Evolutionary conservation across 2,329 filamentous ascomycete species (phyloP), one percentile per base, ranked within the genome.

Genomic region (Penicillium sp.): DNA sequence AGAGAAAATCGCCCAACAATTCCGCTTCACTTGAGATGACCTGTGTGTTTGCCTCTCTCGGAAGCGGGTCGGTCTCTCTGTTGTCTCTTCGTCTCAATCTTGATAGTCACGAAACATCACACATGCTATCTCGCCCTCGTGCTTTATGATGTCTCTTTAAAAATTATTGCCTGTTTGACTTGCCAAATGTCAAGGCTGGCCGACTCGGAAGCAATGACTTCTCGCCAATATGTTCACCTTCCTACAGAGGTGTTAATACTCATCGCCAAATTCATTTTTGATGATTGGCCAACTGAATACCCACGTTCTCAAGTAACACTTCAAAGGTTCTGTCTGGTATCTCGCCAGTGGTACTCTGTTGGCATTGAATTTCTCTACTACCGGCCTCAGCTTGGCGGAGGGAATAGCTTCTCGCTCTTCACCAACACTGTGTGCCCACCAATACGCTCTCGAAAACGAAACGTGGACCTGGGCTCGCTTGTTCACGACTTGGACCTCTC

Each of bases 321-420:
- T 15, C 69, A 73, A 47, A 69, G 71, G 3, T 79, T 77, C 61
- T 78, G 76, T 57, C 66, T 77, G 7, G 67, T 79, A 6, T 77
- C 71, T 3, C 73, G 70, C 28, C 74, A 79, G 54, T 83, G 80
- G 80, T 80, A 83, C 59, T 68, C 71, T 4, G 72, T 74, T 12
- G 72, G 74, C 0, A 68, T 81, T 8, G 63, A 69, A 0, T 64
- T 69, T 12, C 73, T 84, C 12, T 84, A 83, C 59, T 65, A 69
- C 22, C 61, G 62, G 2, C 81, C 81, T 3, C 64, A 69, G 40
- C 66, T 84, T 6, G 63, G 65, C n/a, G 50, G 52, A 5, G 77
- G 77, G 13, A 65, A 64, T 24, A 75, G 76, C 51, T 83, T 80
- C 58, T 67, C 72, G 21, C 66, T 69, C 3, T 84, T 84, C 59